Evolutionary conservation across 2,329 filamentous ascomycete species (phyloP), one percentile per base, ranked within the genome.

Genomic region (Annulohypoxylon truncatum): DNA sequence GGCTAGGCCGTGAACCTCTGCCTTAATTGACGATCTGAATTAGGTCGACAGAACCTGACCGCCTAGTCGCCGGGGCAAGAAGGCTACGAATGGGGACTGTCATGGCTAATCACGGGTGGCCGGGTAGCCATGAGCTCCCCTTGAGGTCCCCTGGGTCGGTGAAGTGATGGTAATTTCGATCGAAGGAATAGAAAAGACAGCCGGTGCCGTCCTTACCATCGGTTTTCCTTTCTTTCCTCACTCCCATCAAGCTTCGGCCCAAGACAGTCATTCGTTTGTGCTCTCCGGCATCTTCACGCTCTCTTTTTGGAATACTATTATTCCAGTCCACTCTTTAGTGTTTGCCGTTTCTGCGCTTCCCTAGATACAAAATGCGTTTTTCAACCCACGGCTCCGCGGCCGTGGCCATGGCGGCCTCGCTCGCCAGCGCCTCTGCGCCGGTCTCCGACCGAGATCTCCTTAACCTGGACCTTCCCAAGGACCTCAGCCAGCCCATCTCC

Each of bases 271-370:
- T 64, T 76, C 73, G 12, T 70, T 75, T 66, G 70, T 74, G 68
- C 70, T 73, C 65, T 68, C 66, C 66, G 65, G 70, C 73, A 71
- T 68, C 58, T 58, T 74, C 68, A 64, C 67, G 59, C 68, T 70
- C 67, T 71, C 66, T 72, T 68, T 62, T 59, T 50, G 65, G 68
- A 68, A 73, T 67, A 64, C 62, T 64, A 62, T 66, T 68, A 53
- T 63, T 74, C 75, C 75, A 76, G 74, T 77, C 73, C 75, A 76
- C 60, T 77, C 75, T 71, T 74, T 77, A 66, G 50, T 60, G 26
- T 50, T 53, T 64, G 68, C 56, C 67, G 60, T 72, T 66, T 61
- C 52, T 63, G 64, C 59, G 53, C 60, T 61, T 31, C 47, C 64
- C 55, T 66, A 53, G 58, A n/a, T 31, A 42, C 55, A 69, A 62